phyloP scores from a whole-genome alignment of 345 rosid species.

The Syzygium grande region DNA sequence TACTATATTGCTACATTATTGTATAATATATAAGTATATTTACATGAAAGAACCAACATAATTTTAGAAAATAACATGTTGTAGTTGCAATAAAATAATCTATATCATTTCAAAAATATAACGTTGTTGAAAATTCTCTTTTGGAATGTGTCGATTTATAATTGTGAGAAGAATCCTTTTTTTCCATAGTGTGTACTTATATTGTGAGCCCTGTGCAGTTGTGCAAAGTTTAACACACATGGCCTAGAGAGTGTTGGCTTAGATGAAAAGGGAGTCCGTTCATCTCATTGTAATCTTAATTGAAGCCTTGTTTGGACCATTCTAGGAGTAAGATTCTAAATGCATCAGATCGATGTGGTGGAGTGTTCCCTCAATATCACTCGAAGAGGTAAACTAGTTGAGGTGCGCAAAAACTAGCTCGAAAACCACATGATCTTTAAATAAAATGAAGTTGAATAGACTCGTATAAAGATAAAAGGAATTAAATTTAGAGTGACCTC shows the following conservation, averaged over 20 bases:
- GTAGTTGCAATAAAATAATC: not conserved
- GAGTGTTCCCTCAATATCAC: not conserved
- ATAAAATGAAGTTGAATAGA: not conserved
- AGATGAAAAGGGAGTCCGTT: not conserved
- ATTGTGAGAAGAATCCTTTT: not conserved
- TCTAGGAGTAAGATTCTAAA: not conserved
- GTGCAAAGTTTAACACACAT: not conserved
- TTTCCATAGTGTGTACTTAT: not conserved
- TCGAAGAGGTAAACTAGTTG: not conserved
- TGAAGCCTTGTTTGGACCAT: not conserved
- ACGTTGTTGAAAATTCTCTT: not conserved
- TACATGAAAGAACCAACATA: not conserved
- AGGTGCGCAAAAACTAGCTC: not conserved
- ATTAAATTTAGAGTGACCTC: not conserved
- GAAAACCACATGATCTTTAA: not conserved
- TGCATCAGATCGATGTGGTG: not conserved
- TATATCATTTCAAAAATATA: not conserved
- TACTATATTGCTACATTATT: not conserved
- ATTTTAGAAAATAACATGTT: not conserved
- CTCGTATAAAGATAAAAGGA: not conserved
- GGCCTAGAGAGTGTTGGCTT: not conserved
- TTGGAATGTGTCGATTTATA: not conserved
- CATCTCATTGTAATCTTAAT: not conserved
- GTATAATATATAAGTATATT: not conserved
- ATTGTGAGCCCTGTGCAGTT: not conserved